Base-by-base conservation (phyloP, 2,329 filamentous ascomycete species). In the Calonectria hawksworthii region DNA sequence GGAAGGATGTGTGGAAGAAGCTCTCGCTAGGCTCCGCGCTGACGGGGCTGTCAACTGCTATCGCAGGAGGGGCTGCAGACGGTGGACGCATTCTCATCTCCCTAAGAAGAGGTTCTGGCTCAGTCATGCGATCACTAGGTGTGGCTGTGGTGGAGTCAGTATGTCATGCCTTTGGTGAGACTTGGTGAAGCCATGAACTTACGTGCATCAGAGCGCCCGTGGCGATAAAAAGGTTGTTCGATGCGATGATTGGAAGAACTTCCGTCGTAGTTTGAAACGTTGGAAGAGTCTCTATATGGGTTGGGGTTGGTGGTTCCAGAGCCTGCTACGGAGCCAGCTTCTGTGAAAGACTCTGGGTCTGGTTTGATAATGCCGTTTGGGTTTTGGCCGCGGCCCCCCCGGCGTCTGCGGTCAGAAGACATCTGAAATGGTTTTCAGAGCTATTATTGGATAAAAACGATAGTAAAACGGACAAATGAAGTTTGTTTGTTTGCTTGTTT, bases 1-100 rank as follows among this genome's bases (percentile, higher is more conserved):
- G 83, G 50, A 88, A 88, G 0, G 86, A 88, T 2, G 83, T 84
- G 51, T 87, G 84, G 47, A 87, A 86, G 75, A 87, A 87, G 68
- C 84, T 86, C 32, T 86, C 86, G 2, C 69, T 72, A 0, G 71
- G 70, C 16, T 85, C 82, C 2, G 77, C 71, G 36, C 78, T 83
- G 11, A 73, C 75, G 0, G 83, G 80, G 51, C 80, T 83, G 0
- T 75, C 77, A 28, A 56, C 30, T 5, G 66, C 66, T 5, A 23
- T 41, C 0, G 75, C 41, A 8, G 68, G 77, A 13, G 78, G 73
- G 2, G 76, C 72, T 34, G 34, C 50, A 14, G 61, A 41, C 14
- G 56, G 52, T 0, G 78, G 78, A 2, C 81, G 80, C 63, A 81
- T 79, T 69, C 86, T 83, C 13, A 87, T 73, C 72, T 87, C 85